phyloP scores from a whole-genome alignment of 306 rosid species.

The Carpinus fangiana region DNA sequence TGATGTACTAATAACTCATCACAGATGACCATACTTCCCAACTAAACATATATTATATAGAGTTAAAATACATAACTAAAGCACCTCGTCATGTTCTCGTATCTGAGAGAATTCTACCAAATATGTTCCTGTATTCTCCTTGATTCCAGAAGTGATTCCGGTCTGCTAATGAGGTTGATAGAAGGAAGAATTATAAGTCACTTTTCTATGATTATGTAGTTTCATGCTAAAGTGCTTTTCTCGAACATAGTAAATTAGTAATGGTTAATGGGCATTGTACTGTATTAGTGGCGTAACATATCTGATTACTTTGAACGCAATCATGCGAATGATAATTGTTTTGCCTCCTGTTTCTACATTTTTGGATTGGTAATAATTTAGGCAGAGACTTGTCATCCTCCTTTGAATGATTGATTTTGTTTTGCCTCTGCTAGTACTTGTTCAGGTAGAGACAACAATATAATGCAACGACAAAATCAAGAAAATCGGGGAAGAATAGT shows the following conservation, averaged over 20 bases:
- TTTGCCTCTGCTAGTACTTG: too few relatives aligned
- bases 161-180: background rate
- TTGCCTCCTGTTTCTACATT: background rate
- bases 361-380: background rate
- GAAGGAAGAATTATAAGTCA: background rate
- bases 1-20: background rate
- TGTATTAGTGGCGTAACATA: too few relatives aligned
- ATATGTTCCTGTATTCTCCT: background rate
- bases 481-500: too few relatives aligned
- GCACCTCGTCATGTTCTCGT: background rate
- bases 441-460: too few relatives aligned
- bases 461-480: too few relatives aligned
- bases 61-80: background rate
- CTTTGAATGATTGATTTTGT: too few relatives aligned
- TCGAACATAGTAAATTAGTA: too few relatives aligned
- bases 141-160: background rate
- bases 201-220: background rate
- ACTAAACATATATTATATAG: background rate
- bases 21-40: background rate
- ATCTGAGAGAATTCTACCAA: background rate
- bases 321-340: too few relatives aligned
- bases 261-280: too few relatives aligned
- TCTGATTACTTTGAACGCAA: too few relatives aligned
- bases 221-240: background rate
- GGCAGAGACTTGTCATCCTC: background rate